Evolutionary conservation across 257 asterid genomes (phyloP).

Genomic region (Linderniella brevidens): DNA sequence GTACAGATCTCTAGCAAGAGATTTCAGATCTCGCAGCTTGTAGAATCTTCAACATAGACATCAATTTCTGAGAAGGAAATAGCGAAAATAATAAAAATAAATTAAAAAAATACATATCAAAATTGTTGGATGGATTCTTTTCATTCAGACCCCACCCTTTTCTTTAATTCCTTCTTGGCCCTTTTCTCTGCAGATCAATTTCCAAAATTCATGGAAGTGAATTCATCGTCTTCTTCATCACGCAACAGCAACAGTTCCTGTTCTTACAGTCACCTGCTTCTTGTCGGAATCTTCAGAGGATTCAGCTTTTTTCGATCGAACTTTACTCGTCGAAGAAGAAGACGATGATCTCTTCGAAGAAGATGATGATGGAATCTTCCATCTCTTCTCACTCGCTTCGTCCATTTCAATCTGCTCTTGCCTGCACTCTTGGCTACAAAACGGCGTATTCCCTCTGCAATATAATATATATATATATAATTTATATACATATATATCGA

Average conservation of each 20-base stretch:
- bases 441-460: slow-evolving; percentile 87
- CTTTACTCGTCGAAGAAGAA: background rate
- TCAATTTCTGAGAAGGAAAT: background rate
- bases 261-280: slow-evolving; percentile 38
- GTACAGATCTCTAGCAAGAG: no score
- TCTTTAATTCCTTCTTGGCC: background rate
- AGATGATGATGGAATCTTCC: slow-evolving; percentile 17
- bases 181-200: no score
- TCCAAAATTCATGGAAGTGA: no score
- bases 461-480: background rate
- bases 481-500: no score
- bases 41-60: background rate
- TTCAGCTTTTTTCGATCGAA: slow-evolving; percentile 18
- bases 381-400: slow-evolving; percentile 57
- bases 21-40: background rate
- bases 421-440: slow-evolving; percentile 87
- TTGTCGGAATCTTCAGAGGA: slow-evolving; percentile 36
- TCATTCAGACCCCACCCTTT: slow-evolving; percentile 2
- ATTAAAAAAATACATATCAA: slow-evolving; percentile 12
- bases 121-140: slow-evolving; percentile 21
- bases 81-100: background rate
- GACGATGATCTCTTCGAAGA: slow-evolving; percentile 34
- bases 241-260: slow-evolving; percentile 67
- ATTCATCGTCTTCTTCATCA: slow-evolving; percentile 1
- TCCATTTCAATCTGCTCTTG: slow-evolving; percentile 91